Percentiles rank a stretch among this genome's conserved stretches.
These are phyloP conservation scores for Isatis lusitanica DNA, from an alignment of 441 rosid species.

Conservation along the genomic window DNA sequence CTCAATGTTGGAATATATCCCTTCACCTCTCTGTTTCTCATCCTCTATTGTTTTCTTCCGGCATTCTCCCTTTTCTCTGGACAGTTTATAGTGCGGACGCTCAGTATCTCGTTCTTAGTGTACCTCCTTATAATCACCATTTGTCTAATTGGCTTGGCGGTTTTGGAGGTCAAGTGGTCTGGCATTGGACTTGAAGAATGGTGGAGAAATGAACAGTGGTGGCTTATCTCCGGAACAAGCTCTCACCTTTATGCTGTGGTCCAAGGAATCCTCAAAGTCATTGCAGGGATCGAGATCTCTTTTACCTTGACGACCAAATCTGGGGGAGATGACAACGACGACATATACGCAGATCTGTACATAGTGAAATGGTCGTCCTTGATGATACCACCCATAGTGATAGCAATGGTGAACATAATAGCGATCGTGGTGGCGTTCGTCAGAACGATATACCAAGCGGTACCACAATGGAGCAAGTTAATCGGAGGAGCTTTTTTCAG, in stretches of 20 bases:
- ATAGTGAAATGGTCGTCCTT: conserved; percentile 79
- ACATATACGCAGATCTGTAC: conserved; percentile 71
- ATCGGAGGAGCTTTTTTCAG: conserved; percentile 89
- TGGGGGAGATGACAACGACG: conserved; percentile 70
- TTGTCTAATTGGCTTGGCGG: conserved; percentile 61
- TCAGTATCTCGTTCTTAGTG: conserved; percentile 54
- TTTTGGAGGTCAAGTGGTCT: conserved; percentile 83
- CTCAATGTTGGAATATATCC: conserved; percentile 85
- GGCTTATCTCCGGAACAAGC: conserved; percentile 82
- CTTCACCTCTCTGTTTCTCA: conserved; percentile 81
- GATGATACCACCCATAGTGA: conserved; percentile 85
- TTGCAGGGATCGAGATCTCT: conserved; percentile 91
- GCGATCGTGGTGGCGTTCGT: conserved; percentile 66
- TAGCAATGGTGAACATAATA: conserved; percentile 79
- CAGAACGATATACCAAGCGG: conserved; percentile 65
- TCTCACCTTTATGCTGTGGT: conserved; percentile 80
- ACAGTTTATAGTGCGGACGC: conserved; percentile 67
- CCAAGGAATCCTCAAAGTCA: conserved; percentile 73
- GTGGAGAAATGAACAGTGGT: conserved; percentile 96
- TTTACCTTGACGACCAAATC: conserved; percentile 84
- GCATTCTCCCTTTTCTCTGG: conserved; percentile 91
- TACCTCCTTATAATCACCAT: conserved; percentile 64
- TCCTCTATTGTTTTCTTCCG: conserved; percentile 87
- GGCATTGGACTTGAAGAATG: conserved; percentile 81
- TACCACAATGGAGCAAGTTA: conserved; percentile 78